Evolutionary conservation across 1,284 basidiomycete genomes (phyloP).

Genomic region (Cutaneotrichosporon dermatis): DNA sequence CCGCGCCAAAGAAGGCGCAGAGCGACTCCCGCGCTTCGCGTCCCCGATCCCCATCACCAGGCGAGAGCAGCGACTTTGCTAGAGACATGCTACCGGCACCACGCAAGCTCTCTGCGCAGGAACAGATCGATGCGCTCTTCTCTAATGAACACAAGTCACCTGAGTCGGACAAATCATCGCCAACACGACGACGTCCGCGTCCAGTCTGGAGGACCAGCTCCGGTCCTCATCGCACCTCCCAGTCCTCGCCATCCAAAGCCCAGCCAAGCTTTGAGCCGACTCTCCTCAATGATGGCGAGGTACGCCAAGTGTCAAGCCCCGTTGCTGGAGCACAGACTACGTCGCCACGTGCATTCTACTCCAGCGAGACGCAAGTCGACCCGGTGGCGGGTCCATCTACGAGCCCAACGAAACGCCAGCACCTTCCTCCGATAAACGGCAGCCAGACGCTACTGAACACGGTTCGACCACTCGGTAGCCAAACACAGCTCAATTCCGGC

Average conservation of each 20-base stretch:
- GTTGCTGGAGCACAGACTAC: not conserved
- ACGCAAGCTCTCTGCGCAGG: not conserved
- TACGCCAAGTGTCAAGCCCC: no score
- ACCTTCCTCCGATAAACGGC: not conserved
- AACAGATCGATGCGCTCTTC: not conserved
- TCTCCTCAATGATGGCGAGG: not conserved
- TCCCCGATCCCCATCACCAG: not conserved
- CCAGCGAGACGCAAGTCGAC: not conserved
- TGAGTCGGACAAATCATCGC: no score
- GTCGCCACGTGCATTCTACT: not conserved
- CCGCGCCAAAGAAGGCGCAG: no score
- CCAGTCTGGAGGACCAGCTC: not conserved
- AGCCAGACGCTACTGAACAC: not conserved
- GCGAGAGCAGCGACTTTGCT: constrained; percentile 6
- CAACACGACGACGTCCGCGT: no score
- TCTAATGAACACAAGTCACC: no score
- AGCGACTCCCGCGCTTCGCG: no score
- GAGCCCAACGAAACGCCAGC: no score
- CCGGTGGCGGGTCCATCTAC: no score
- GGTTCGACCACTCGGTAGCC: not conserved
- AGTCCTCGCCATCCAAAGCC: not conserved
- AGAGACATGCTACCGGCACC: not conserved
- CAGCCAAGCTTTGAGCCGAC: not conserved
- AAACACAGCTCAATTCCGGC: constrained; percentile 2
- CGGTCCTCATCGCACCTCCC: not conserved